phyloP scores from a whole-genome alignment of 1,284 basidiomycete species.

The Ceraceosorus bombacis region DNA sequence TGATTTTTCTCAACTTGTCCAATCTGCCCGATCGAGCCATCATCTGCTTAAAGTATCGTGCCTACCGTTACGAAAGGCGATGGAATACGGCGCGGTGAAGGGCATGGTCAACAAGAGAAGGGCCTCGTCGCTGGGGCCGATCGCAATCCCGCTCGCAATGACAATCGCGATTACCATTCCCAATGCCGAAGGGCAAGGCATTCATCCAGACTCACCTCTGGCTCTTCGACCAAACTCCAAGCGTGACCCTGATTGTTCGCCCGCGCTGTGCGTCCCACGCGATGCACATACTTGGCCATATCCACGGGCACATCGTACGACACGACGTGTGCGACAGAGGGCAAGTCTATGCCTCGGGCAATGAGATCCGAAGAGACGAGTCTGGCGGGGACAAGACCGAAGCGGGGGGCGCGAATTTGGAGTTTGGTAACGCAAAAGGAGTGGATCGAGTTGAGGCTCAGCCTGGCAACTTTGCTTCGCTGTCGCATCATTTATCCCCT shows the following conservation, averaged over 20 bases:
- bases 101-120: too few relatives aligned
- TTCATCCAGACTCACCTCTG: conserved; percentile 56
- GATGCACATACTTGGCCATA: conserved; percentile 93
- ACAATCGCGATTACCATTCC: too few relatives aligned
- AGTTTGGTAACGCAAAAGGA: too few relatives aligned
- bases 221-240: conserved; percentile 91
- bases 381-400: conserved; percentile 50
- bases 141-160: too few relatives aligned
- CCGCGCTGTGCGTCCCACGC: conserved; percentile 86
- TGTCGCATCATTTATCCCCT: background rate
- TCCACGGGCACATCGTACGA: conserved; percentile 94
- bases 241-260: conserved; percentile 78
- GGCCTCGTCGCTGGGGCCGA: too few relatives aligned
- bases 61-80: background rate
- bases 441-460: too few relatives aligned
- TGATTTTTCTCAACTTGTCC: background rate
- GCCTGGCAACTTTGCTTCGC: background rate
- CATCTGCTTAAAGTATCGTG: background rate
- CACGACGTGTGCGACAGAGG: conserved; percentile 79
- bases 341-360: conserved; percentile 92
- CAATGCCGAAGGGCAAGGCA: too few relatives aligned
- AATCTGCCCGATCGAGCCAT: background rate
- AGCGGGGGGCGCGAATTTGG: too few relatives aligned
- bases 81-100: too few relatives aligned
- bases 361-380: conserved; percentile 91